phyloP scores from a whole-genome alignment of 805 yeast species.

The Saccharomycopsis fibuligera region DNA sequence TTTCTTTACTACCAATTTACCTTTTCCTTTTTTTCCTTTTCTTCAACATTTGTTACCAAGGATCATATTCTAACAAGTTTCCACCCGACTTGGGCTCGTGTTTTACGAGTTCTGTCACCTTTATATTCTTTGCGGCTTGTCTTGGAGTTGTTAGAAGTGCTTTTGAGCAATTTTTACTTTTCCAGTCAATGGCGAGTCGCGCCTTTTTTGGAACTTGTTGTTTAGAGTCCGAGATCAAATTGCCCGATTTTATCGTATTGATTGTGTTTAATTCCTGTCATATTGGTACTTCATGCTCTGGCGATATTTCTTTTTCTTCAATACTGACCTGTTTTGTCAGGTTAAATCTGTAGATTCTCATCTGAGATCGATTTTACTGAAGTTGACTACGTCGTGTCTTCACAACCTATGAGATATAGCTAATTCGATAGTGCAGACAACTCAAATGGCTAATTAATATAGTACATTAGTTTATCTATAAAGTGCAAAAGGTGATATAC shows the following conservation, averaged over 20 bases:
- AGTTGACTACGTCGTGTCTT: too few relatives aligned
- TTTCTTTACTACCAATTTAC: not conserved
- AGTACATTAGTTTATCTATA: too few relatives aligned
- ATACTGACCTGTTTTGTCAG: too few relatives aligned
- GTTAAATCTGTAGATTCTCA: too few relatives aligned
- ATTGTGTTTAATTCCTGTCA: constrained; percentile 1
- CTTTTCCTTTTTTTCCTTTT: constrained; percentile 5
- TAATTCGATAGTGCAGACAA: too few relatives aligned
- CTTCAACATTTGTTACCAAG: constrained; percentile 16
- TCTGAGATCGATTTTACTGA: too few relatives aligned
- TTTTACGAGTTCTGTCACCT: constrained; percentile 3
- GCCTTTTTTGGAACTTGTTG: constrained; percentile 6
- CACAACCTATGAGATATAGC: too few relatives aligned
- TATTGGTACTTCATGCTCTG: constrained; percentile 19
- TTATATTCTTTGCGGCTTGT: not conserved
- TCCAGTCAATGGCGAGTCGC: constrained; percentile 2
- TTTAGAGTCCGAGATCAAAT: constrained; percentile 10
- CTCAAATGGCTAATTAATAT: too few relatives aligned
- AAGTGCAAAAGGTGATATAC: too few relatives aligned
- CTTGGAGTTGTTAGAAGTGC: not conserved
- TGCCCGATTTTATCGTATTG: constrained; percentile 14
- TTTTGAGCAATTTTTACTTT: not conserved
- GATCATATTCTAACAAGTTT: constrained; percentile 8
- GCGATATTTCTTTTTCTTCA: constrained; percentile 7
- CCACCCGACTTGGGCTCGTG: not conserved